These are phyloP conservation scores for Carex parvula DNA, from an alignment of 176 grass and related monocot species.

Conservation along the genomic window DNA sequence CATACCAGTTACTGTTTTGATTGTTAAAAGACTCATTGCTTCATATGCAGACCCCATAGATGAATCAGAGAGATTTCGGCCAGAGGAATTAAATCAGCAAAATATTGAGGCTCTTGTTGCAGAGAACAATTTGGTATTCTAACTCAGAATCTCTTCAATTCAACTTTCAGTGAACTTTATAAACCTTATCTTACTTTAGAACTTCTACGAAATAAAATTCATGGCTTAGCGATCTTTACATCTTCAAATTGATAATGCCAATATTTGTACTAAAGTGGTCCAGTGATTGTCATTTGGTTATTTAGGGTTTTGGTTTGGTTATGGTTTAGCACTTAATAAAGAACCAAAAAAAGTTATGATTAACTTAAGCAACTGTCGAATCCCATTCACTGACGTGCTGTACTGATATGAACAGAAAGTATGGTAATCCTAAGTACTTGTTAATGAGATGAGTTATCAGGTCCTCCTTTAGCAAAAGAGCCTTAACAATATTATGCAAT, in stretches of 20 bases:
- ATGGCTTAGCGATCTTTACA: background rate
- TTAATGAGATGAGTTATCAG: background rate
- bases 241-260: background rate
- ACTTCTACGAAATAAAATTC: background rate
- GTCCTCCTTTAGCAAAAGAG: background rate
- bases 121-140: constrained; percentile 74
- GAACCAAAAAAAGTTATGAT: background rate
- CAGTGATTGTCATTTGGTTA: background rate
- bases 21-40: constrained; percentile 15
- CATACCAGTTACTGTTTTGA: constrained; percentile 22
- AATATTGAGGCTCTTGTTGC: constrained; percentile 68
- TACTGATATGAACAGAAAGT: background rate
- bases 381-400: background rate
- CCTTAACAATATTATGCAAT: constrained; percentile 14
- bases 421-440: background rate
- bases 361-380: background rate
- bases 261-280: background rate
- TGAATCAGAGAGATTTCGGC: constrained; percentile 34
- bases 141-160: constrained; percentile 1
- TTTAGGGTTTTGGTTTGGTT: background rate
- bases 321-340: background rate
- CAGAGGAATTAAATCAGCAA: constrained; percentile 56
- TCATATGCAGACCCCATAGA: constrained; percentile 49
- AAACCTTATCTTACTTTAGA: background rate
- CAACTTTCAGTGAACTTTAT: background rate